phyloP scores from a whole-genome alignment of 495 filamentous ascomycete genomes.

The Peziza echinospora region DNA sequence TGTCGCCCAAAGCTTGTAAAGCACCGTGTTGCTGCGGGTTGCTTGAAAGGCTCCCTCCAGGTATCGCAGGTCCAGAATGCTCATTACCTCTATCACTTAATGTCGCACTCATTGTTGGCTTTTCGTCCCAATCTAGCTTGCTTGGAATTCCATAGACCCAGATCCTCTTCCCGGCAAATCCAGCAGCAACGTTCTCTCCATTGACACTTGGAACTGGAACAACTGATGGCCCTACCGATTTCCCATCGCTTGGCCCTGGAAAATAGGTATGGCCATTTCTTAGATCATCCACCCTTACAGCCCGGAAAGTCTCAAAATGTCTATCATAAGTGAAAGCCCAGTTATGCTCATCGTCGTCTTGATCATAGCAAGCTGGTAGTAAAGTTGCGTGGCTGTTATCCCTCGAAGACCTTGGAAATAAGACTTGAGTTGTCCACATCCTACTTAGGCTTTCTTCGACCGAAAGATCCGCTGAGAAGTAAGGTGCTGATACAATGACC shows the following conservation, averaged over 20 bases:
- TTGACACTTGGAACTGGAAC: conserved; percentile 42
- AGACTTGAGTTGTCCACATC: conserved; percentile 72
- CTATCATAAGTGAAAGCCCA: conserved; percentile 69
- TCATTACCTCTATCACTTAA: conserved; percentile 17
- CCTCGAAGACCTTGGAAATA: conserved; percentile 57
- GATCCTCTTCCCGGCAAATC: conserved; percentile 48
- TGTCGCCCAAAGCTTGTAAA: conserved; percentile 49
- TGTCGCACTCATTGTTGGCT: conserved; percentile 15
- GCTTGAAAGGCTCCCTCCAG: background rate
- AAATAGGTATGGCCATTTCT: conserved; percentile 65
- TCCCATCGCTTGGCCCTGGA: conserved; percentile 36
- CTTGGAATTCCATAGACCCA: conserved; percentile 69
- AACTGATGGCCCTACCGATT: conserved; percentile 37
- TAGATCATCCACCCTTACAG: conserved; percentile 49
- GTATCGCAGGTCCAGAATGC: conserved; percentile 5
- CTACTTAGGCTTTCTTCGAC: conserved; percentile 45
- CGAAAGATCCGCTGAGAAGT: conserved; percentile 42
- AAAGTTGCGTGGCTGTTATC: conserved; percentile 59
- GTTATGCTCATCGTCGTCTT: conserved; percentile 45
- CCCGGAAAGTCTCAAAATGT: conserved; percentile 53
- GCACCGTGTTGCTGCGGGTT: conserved; percentile 18
- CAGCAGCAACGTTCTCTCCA: conserved; percentile 55
- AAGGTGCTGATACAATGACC: conserved; percentile 61
- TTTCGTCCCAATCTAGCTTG: conserved; percentile 34
- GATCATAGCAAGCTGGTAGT: conserved; percentile 30